Evolutionary conservation across 129 eudicot species (phyloP), one percentile per base, ranked within the genome.

Genomic region (Kitagawia praeruptora): DNA sequence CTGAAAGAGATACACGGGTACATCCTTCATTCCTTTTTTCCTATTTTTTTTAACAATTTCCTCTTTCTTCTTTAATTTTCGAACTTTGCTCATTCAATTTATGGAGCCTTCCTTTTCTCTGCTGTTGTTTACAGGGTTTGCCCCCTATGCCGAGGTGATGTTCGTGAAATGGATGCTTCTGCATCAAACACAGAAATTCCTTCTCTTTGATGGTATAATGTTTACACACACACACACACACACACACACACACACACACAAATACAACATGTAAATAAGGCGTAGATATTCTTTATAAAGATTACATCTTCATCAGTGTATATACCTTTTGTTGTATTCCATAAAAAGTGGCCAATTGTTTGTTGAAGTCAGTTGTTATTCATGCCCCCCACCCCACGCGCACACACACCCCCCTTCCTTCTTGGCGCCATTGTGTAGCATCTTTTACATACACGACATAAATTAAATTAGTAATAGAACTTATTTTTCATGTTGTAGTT

Each of bases 141-240:
- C 86, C 96, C 93, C 12, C 89, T 91, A n/a, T 91, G 96, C 76
- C 87, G 96, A 25, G 89, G 89, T 78, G 93, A 91, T 77, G 93
- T 88, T 66, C 85, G 86, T 12, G 86, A 80, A 53, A 64, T 75
- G 40, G 86, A 82, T 80, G 74, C 58, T 63, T 80, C 86, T 47
- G 66, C 39, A 5, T 69, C 89, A 12, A 82, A 49, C 80, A 76
- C 81, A 75, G 81, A 69, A 69, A 39, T 28, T 44, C 41, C 69
- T 75, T 81, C 77, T 64, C 44, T 38, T 56, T 83, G 53, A 71
- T 1, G 69, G 34, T 61, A 61, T n/a, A 61, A 5, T 61, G 31
- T 34, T 34, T 34, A 9, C 23, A 10, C 28, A 61, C 34, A 25
- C 34, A 58, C 23, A 10, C 28, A 61, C 34, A 25, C 34, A 58